Conservation (phyloP, 2,329 filamentous ascomycete species). For the Fusarium paranaense region DNA sequence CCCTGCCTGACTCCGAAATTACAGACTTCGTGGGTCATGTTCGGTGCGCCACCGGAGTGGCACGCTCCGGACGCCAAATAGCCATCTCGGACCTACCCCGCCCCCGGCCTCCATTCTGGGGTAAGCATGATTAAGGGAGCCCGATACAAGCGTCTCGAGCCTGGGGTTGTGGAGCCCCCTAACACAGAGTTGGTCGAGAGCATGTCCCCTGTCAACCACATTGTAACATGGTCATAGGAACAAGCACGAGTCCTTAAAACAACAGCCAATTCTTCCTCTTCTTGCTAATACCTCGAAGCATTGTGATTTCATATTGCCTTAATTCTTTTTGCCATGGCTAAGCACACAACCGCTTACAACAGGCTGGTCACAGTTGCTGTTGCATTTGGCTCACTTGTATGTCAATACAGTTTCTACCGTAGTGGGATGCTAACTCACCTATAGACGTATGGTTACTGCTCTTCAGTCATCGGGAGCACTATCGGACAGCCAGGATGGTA, state of each 20-base stretch:
- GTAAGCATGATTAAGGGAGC: not conserved
- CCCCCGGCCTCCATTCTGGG: not conserved
- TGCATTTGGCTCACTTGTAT: conserved; percentile 20
- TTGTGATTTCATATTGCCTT: not conserved
- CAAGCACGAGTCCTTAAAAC: not conserved
- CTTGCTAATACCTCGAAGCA: not conserved
- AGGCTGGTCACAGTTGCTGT: conserved; percentile 50
- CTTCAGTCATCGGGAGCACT: conserved; percentile 62
- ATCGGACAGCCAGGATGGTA: conserved; percentile 67
- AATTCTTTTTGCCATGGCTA: not conserved
- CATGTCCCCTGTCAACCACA: not conserved
- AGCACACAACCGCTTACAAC: conserved; percentile 39
- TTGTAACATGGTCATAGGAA: not conserved
- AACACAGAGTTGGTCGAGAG: not conserved
- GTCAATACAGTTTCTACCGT: not conserved
- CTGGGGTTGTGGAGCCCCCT: not conserved
- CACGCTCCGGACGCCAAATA: not conserved
- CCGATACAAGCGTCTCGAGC: not conserved
- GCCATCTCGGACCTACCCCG: not conserved
- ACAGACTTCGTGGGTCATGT: not conserved
- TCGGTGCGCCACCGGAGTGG: not conserved
- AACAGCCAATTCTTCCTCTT: not conserved
- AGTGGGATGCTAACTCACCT: not conserved
- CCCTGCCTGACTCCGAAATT: not conserved
- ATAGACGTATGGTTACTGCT: conserved; percentile 63